Evolutionary conservation across 2,329 filamentous ascomycete genomes (phyloP).

Genomic region (Eutypa lata): DNA sequence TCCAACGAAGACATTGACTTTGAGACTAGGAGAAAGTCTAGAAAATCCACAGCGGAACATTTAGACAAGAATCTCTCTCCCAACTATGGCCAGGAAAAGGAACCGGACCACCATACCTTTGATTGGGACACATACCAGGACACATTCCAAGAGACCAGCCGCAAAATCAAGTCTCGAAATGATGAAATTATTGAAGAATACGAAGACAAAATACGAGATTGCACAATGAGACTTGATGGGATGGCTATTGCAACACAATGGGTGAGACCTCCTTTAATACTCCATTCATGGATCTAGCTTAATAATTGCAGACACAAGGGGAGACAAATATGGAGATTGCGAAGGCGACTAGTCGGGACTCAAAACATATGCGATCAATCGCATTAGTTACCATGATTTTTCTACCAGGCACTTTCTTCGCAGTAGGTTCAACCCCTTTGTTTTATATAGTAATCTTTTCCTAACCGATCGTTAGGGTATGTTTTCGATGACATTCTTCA

Average conservation of each 20-base stretch:
- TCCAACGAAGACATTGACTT: no score
- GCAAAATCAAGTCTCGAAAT: conserved; percentile 17
- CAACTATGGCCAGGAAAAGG: not conserved
- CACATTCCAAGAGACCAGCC: conserved; percentile 4
- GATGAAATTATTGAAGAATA: conserved; percentile 25
- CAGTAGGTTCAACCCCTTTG: conserved; percentile 17
- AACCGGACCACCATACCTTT: not conserved
- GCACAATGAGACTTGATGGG: conserved; percentile 30
- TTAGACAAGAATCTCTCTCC: no score
- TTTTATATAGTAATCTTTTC: no score
- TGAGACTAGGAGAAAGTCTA: no score
- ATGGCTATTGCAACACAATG: conserved; percentile 34
- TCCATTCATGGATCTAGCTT: no score
- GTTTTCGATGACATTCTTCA: conserved; percentile 24
- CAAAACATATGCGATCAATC: conserved; percentile 26
- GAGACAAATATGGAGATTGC: conserved; percentile 29
- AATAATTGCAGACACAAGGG: conserved; percentile 26
- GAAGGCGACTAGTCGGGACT: conserved; percentile 23
- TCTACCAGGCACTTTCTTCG: conserved; percentile 28
- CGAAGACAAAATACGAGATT: conserved; percentile 29
- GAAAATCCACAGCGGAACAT: no score
- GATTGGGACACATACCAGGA: not conserved
- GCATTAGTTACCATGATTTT: conserved; percentile 30
- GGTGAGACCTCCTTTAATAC: conserved; percentile 20
- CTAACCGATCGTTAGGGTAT: conserved; percentile 15